Conservation (phyloP, 257 asterid species). For the Prunella vulgaris region DNA sequence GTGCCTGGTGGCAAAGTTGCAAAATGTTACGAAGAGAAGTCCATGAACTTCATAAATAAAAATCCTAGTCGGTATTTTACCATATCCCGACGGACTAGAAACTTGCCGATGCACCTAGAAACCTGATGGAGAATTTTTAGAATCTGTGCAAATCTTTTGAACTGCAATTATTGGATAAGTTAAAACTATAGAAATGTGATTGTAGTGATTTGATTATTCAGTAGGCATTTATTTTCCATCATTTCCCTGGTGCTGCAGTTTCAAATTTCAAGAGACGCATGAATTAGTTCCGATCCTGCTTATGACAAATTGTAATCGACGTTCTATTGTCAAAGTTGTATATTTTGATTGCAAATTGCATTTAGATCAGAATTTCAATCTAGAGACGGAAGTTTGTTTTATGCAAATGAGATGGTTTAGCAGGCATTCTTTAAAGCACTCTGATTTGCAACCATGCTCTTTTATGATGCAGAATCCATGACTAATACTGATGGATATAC, state of each 20-base stretch:
- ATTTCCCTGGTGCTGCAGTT: background rate
- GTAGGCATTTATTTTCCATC: background rate
- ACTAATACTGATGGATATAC: background rate
- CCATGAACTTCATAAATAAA: background rate
- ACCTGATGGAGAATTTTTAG: background rate
- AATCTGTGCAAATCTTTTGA: background rate
- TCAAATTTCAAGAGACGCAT: background rate
- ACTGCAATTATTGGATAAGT: background rate
- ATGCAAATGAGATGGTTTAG: background rate
- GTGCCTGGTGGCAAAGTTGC: background rate
- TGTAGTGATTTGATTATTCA: background rate
- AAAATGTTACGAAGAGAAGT: background rate
- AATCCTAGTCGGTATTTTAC: background rate
- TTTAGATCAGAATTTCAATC: background rate
- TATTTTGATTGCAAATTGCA: background rate
- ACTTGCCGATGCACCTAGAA: background rate
- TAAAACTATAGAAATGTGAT: background rate
- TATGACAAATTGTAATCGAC: background rate
- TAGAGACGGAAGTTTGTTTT: background rate
- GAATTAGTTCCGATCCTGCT: background rate
- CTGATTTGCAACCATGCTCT: background rate
- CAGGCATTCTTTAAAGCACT: background rate
- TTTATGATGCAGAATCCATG: constrained; percentile 13
- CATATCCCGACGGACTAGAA: background rate
- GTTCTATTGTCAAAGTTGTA: background rate